Conservation (phyloP, 495 filamentous ascomycete genomes). For the Aspergillus heteromorphus region DNA sequence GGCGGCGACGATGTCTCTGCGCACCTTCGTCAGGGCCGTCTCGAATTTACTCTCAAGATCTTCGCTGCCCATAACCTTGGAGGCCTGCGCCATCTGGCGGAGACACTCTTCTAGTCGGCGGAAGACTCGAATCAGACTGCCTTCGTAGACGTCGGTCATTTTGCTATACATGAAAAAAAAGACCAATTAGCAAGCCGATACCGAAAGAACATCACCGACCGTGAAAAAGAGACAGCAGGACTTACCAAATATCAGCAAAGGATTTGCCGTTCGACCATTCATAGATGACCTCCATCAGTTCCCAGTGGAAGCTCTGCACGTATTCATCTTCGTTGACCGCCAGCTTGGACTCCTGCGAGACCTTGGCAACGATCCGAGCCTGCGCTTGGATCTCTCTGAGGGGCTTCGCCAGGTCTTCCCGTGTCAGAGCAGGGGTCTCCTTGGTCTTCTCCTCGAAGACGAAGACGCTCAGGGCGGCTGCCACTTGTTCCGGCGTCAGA, state of each 20-base stretch:
- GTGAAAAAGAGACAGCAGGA: neutral
- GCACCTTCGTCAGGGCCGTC: constrained; percentile 71
- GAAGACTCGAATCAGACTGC: constrained; percentile 92
- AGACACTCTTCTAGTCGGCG: constrained; percentile 90
- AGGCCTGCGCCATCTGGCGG: constrained; percentile 95
- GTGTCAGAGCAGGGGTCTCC: constrained; percentile 54
- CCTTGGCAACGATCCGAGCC: constrained; percentile 81
- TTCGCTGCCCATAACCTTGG: constrained; percentile 95
- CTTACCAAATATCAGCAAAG: constrained; percentile 94
- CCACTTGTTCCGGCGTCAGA: constrained; percentile 77
- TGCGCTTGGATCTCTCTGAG: constrained; percentile 79
- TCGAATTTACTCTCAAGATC: constrained; percentile 90
- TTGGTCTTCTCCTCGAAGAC: constrained; percentile 94
- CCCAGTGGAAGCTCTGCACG: constrained; percentile 75
- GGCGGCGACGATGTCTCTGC: constrained; percentile 87
- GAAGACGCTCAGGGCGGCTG: constrained; percentile 82
- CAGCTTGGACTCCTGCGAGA: constrained; percentile 89
- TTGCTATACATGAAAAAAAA: constrained; percentile 52
- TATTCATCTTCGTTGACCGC: constrained; percentile 90
- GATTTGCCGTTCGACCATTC: constrained; percentile 89
- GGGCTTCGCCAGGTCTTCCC: constrained; percentile 79
- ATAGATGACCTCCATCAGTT: constrained; percentile 94
- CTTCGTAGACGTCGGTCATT: constrained; percentile 98
- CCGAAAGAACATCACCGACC: neutral
- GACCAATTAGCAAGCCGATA: constrained; percentile 5